Conservation (phyloP, 805 yeast species). For the Schizosaccharomyces japonicus region DNA sequence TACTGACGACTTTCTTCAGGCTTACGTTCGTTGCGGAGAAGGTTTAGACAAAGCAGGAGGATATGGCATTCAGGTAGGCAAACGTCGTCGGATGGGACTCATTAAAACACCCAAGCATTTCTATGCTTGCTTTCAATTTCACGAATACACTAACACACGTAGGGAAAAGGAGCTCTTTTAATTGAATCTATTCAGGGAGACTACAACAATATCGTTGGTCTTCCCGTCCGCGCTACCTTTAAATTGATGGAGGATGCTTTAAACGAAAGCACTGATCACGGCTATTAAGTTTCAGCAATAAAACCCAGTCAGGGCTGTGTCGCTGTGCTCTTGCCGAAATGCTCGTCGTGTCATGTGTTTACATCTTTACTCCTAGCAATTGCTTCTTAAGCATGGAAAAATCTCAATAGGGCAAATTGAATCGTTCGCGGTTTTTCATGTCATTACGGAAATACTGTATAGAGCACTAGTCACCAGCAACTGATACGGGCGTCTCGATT, state of each 20-base stretch:
- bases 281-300: neutral
- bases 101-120: neutral
- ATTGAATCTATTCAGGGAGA: conserved; percentile 52
- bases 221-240: conserved; percentile 44
- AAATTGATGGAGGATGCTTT: conserved; percentile 19
- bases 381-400: too few species aligned
- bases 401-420: too few species aligned
- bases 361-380: too few species aligned
- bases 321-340: too few species aligned
- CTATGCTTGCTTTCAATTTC: neutral
- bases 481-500: too few species aligned
- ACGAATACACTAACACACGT: conserved; percentile 16
- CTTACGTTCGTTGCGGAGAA: conserved; percentile 47
- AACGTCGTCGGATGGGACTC: too few species aligned
- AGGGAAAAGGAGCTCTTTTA: conserved; percentile 38
- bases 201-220: conserved; percentile 64
- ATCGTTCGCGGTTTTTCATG: too few species aligned
- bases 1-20: conserved; percentile 30
- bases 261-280: neutral
- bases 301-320: too few species aligned
- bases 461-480: too few species aligned
- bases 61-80: conserved; percentile 27
- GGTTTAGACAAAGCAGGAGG: conserved; percentile 82
- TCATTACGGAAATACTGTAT: too few species aligned
- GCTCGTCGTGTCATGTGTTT: too few species aligned